phyloP scores from a whole-genome alignment of 2,329 filamentous ascomycete species.

The Exophiala calicioides region DNA sequence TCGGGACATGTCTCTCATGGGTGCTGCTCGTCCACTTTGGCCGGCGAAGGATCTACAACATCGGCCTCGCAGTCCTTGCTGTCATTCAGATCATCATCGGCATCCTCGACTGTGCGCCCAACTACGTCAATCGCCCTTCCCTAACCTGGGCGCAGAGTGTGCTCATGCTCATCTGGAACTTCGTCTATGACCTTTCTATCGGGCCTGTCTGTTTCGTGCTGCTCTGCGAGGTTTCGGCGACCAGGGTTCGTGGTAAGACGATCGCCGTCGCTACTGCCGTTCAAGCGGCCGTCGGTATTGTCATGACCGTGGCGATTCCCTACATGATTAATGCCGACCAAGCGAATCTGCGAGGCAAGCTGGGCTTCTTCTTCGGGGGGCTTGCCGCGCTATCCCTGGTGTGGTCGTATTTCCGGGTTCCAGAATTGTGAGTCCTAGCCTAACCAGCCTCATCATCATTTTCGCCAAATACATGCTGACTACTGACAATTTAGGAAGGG shows the following conservation, averaged over 20 bases:
- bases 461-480: neutral
- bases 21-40: slow-evolving; percentile 39
- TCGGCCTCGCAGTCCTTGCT: slow-evolving; percentile 37
- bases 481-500: slow-evolving; percentile 22
- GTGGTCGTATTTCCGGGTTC: slow-evolving; percentile 39
- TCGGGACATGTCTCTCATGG: slow-evolving; percentile 43
- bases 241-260: slow-evolving; percentile 48
- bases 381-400: slow-evolving; percentile 32
- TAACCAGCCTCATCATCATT: slow-evolving; percentile 1
- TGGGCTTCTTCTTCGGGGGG: slow-evolving; percentile 37
- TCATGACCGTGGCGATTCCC: slow-evolving; percentile 43
- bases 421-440: slow-evolving; percentile 29
- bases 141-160: slow-evolving; percentile 41
- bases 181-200: slow-evolving; percentile 44
- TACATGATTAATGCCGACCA: slow-evolving; percentile 35
- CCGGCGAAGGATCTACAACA: slow-evolving; percentile 38
- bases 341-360: slow-evolving; percentile 35
- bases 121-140: slow-evolving; percentile 31
- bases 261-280: slow-evolving; percentile 45
- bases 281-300: slow-evolving; percentile 42
- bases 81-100: slow-evolving; percentile 42
- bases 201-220: slow-evolving; percentile 50
- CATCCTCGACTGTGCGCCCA: slow-evolving; percentile 43
- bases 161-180: slow-evolving; percentile 42
- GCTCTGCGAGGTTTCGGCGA: slow-evolving; percentile 49